Conservation (phyloP, 2,329 filamentous ascomycete species). For the Raffaelea arxii region DNA sequence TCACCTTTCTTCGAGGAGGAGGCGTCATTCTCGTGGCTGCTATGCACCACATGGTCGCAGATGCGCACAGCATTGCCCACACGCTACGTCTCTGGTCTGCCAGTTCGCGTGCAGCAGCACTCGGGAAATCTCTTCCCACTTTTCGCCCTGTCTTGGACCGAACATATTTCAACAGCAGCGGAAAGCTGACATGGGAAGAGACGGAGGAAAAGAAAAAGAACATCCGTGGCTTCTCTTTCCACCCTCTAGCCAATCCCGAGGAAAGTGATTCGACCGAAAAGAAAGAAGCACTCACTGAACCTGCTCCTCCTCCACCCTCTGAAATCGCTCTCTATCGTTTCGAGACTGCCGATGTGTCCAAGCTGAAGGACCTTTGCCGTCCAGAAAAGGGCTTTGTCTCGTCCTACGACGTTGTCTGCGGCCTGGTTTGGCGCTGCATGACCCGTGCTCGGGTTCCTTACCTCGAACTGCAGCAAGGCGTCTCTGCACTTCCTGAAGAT, state of each 20-base stretch:
- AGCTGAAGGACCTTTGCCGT: background rate
- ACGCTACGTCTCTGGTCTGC: background rate
- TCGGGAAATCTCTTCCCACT: background rate
- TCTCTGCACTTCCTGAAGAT: background rate
- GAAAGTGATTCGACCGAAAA: too few species aligned
- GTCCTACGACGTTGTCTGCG: background rate
- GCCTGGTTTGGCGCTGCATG: background rate
- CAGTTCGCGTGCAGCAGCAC: background rate
- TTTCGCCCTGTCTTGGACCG: background rate
- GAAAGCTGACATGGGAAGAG: background rate
- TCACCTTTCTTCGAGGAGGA: background rate
- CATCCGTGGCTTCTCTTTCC: background rate
- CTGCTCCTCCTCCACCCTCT: background rate
- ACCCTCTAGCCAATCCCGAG: background rate
- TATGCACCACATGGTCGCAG: background rate
- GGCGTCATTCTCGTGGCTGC: background rate
- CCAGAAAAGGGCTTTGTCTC: background rate
- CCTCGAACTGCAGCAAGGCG: too few species aligned
- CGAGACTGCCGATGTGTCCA: background rate
- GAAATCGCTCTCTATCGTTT: background rate
- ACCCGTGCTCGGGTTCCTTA: background rate
- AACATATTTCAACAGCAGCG: background rate
- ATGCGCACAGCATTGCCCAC: background rate
- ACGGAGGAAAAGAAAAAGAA: background rate
- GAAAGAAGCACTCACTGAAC: background rate